Conservation (phyloP, 805 yeast genomes). For the Clavispora phyllophila region DNA sequence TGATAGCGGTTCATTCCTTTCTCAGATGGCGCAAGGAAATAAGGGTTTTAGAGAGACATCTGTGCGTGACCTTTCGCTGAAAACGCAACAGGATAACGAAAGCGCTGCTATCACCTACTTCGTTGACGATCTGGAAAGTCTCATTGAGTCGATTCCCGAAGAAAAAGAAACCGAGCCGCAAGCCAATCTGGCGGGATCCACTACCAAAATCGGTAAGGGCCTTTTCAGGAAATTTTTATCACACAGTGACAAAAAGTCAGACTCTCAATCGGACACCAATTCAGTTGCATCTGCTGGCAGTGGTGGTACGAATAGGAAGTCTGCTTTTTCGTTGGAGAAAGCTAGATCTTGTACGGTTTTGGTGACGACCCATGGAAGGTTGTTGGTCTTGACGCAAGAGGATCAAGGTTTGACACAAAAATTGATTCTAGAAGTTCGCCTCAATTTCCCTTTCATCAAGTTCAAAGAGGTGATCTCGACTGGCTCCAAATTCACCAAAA, state of each 20-base stretch:
- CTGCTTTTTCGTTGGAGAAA: slow-evolving; percentile 24
- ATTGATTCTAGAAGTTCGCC: slow-evolving; percentile 49
- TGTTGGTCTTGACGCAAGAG: slow-evolving; percentile 47
- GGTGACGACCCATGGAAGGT: slow-evolving; percentile 61
- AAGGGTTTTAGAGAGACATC: slow-evolving; percentile 8
- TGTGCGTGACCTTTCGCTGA: background rate
- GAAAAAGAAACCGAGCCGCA: slow-evolving; percentile 4
- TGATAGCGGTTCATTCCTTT: slow-evolving; percentile 22
- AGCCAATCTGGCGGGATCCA: background rate
- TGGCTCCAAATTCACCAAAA: slow-evolving; percentile 25
- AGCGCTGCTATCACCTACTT: slow-evolving; percentile 12
- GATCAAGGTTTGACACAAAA: slow-evolving; percentile 37
- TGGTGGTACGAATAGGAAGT: background rate
- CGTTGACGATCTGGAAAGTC: slow-evolving; percentile 1
- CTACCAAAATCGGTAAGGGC: slow-evolving; percentile 11
- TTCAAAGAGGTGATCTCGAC: slow-evolving; percentile 54
- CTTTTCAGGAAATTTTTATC: slow-evolving; percentile 19
- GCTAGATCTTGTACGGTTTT: slow-evolving; percentile 47
- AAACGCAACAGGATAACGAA: slow-evolving; percentile 1
- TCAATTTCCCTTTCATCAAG: slow-evolving; percentile 47
- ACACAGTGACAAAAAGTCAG: slow-evolving; percentile 14
- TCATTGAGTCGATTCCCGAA: slow-evolving; percentile 4
- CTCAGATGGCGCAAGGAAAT: slow-evolving; percentile 36
- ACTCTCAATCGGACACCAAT: slow-evolving; percentile 4
- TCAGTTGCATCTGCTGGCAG: slow-evolving; percentile 1